Percentiles rank a stretch among this genome's conserved stretches.
phyloP scores from a whole-genome alignment of 768 basidiomycete species.

The Cubamyces lactineus region DNA sequence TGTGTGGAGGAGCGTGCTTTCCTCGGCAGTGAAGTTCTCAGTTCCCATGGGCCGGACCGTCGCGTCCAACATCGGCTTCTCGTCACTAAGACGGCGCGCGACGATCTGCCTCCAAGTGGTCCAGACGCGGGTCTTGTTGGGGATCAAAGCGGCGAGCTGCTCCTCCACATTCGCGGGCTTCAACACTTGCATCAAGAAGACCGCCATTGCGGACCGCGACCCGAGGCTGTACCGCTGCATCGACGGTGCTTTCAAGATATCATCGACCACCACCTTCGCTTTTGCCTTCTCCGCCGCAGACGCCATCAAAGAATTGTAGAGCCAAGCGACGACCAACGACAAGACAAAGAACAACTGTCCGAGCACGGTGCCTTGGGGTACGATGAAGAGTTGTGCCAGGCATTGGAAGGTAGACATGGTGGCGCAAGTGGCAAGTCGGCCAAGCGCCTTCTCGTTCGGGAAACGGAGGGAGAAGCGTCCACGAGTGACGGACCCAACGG shows the following conservation, averaged over 20 bases:
- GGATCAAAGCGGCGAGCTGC: slow-evolving; percentile 12
- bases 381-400: slow-evolving; percentile 19
- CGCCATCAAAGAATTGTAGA: slow-evolving; percentile 13
- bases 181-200: slow-evolving; percentile 12
- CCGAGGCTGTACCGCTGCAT: slow-evolving; percentile 16
- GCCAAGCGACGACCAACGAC: slow-evolving; percentile 18
- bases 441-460: not conserved
- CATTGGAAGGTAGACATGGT: slow-evolving; percentile 13
- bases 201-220: slow-evolving; percentile 10
- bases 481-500: slow-evolving; percentile 18
- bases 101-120: slow-evolving; percentile 9
- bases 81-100: slow-evolving; percentile 1
- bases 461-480: slow-evolving; percentile 17
- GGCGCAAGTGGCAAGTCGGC: not conserved
- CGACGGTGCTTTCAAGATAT: slow-evolving; percentile 1
- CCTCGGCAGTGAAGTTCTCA: not conserved
- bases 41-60: not conserved
- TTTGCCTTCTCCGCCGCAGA: slow-evolving; percentile 8
- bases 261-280: slow-evolving; percentile 9
- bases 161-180: slow-evolving; percentile 2
- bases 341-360: slow-evolving; percentile 21
- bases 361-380: slow-evolving; percentile 18
- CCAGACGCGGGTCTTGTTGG: slow-evolving; percentile 18
- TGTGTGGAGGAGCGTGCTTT: slow-evolving; percentile 6
- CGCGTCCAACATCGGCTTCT: not conserved